These are phyloP conservation scores for Acer negundo DNA, from an alignment of 345 rosid genomes.

Conservation along the genomic window DNA sequence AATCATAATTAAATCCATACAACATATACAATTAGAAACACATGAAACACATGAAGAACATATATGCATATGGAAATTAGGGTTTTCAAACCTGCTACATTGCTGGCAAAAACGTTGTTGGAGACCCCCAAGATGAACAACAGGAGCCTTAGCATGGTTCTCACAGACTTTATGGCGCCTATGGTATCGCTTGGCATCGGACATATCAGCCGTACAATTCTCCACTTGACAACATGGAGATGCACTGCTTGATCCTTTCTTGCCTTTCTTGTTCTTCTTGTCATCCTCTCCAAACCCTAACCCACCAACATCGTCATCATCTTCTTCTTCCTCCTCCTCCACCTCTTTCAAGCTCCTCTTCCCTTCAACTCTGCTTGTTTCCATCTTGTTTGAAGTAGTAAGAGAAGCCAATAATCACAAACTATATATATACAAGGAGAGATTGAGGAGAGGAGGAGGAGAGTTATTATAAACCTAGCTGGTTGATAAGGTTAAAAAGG, in stretches of 20 bases:
- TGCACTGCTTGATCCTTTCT: constrained; percentile 25
- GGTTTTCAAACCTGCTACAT: constrained; percentile 89
- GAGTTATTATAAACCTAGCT: constrained; percentile 10
- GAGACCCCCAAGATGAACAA: constrained; percentile 55
- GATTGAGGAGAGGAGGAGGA: not conserved
- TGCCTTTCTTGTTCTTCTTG: constrained; percentile 46
- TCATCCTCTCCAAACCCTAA: constrained; percentile 51
- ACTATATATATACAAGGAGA: not conserved
- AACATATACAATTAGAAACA: not conserved
- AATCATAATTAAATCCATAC: not conserved
- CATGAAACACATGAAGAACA: not conserved
- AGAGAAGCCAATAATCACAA: not conserved
- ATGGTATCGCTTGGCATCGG: constrained; percentile 70
- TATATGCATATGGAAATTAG: constrained; percentile 24
- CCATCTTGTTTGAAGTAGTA: constrained; percentile 30
- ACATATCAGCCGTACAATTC: constrained; percentile 61
- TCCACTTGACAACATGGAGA: constrained; percentile 64
- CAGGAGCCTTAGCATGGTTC: constrained; percentile 72
- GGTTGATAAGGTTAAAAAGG: constrained; percentile 17
- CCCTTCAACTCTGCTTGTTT: constrained; percentile 60
- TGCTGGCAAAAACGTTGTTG: constrained; percentile 96
- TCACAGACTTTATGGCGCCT: constrained; percentile 91
- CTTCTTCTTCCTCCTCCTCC: constrained; percentile 61
- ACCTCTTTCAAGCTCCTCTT: constrained; percentile 52
- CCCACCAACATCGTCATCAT: constrained; percentile 20